Base-by-base conservation (phyloP, 257 asterid species). In the Thymus mandschuricus region DNA sequence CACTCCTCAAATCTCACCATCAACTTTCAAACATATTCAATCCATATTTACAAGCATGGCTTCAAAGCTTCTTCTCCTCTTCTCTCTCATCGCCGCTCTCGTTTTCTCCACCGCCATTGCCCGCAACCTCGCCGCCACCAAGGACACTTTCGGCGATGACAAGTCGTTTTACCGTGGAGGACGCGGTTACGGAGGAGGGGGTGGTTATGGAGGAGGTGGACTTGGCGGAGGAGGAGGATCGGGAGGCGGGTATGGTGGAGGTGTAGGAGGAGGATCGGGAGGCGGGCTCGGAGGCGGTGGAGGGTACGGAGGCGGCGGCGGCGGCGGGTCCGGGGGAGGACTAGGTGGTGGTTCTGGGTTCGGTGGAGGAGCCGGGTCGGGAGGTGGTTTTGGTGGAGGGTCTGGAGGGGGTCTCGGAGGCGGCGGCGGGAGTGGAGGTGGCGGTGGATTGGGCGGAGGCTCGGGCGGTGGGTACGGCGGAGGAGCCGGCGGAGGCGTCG, bases 371-470 rank as follows among this genome's bases (percentile, higher is more conserved):
- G 60, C 66, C 3, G 40, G 40, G 0, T 35, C 40, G 5, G 40
- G 40, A 8, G 77, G 76, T 0, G 69, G 58, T 5, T 35, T 35
- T 3, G 40, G 40, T 35, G 78, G 76, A 45, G 80, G 73, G 21
- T 35, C 40, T 35, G 79, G 79, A 27, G 48, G 40, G 21, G 81
- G 77, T 9, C 5, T 35, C 40, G 81, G 75, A 0, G 81, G 78
- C 0, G 33, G 77, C 10, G 33, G 56, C 3, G 76, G 76, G 3
- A 77, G 77, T 28, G 85, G 85, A 0, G 33, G 56, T 5, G 76
- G 76, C 5, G 81, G 77, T 28, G 85, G 85, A 0, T 2, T 64
- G 21, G 84, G 85, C 5, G 79, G 75, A 27, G 78, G 79, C 41
- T 56, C 55, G 55, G 70, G 83, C 10, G 77, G 67, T 9, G 81